These are phyloP conservation scores for Fraxinus platypoda DNA, from an alignment of 305 asterid species.

Conservation along the genomic window DNA sequence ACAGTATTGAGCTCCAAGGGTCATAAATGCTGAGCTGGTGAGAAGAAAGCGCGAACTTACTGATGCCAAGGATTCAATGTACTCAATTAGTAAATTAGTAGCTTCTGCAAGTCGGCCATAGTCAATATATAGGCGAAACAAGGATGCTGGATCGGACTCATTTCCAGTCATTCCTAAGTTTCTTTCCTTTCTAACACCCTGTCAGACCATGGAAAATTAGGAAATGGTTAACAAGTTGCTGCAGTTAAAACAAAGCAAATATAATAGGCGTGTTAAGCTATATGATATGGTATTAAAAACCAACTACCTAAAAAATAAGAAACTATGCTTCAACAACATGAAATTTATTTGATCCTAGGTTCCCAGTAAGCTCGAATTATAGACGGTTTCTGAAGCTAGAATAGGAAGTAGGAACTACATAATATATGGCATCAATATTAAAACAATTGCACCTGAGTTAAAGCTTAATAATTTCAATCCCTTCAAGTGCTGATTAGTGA, in stretches of 20 bases:
- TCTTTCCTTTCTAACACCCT: slow-evolving; percentile 63
- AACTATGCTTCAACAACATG: neutral
- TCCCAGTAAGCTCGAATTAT: neutral
- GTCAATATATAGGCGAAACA: slow-evolving; percentile 76
- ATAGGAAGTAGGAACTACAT: neutral
- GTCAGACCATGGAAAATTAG: slow-evolving; percentile 28
- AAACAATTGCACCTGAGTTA: neutral
- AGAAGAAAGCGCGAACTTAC: slow-evolving; percentile 34
- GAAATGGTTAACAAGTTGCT: slow-evolving; percentile 8
- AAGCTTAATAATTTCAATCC: neutral
- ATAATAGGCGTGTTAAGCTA: neutral
- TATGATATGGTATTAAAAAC: neutral
- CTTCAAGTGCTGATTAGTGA: neutral
- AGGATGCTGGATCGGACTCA: slow-evolving; percentile 76
- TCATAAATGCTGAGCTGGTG: slow-evolving; percentile 9
- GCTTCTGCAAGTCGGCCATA: slow-evolving; percentile 87
- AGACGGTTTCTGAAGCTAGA: neutral
- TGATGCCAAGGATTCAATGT: slow-evolving; percentile 62
- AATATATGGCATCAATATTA: neutral
- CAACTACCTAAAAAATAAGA: slow-evolving; percentile 7
- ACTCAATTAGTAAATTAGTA: slow-evolving; percentile 73
- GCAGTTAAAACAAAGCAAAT: slow-evolving; percentile 6
- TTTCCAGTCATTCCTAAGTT: slow-evolving; percentile 79
- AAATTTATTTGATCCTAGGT: neutral
- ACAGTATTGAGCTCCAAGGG: neutral